Percentiles rank a stretch among this genome's conserved stretches.
Conservation (phyloP, 371 early-diverging fungal species). For the Mucor plumbeus region DNA sequence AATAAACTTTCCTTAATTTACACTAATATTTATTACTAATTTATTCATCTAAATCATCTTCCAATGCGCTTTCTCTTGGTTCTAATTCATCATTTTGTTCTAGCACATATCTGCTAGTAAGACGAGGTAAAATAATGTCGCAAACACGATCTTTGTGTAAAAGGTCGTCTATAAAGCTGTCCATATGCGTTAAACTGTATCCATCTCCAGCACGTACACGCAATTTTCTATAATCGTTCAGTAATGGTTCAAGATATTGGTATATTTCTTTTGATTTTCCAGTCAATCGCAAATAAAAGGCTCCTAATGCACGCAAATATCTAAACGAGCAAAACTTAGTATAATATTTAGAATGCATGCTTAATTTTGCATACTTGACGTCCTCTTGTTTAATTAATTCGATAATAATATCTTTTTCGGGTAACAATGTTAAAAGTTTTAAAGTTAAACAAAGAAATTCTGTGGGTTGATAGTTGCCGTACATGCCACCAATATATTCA, state of each 20-base stretch:
- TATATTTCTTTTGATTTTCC: slow-evolving; percentile 83
- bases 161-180: slow-evolving; percentile 89
- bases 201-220: slow-evolving; percentile 63
- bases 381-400: slow-evolving; percentile 79
- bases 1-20: background rate
- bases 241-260: slow-evolving; percentile 82
- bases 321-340: slow-evolving; percentile 30
- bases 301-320: slow-evolving; percentile 88
- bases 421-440: slow-evolving; percentile 91
- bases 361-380: slow-evolving; percentile 63
- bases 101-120: slow-evolving; percentile 78
- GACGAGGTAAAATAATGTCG: slow-evolving; percentile 86
- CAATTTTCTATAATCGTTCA: slow-evolving; percentile 87
- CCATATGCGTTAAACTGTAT: slow-evolving; percentile 78
- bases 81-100: slow-evolving; percentile 89
- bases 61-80: slow-evolving; percentile 81
- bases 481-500: slow-evolving; percentile 83
- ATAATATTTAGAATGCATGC: background rate
- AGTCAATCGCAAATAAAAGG: slow-evolving; percentile 87
- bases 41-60: slow-evolving; percentile 69
- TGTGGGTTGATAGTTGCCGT: slow-evolving; percentile 86
- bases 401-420: slow-evolving; percentile 83
- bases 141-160: slow-evolving; percentile 83
- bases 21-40: background rate
- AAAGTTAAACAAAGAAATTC: slow-evolving; percentile 89